A percentile compares a stretch with the other conserved stretches of the same genome.
Conservation (phyloP, 2,329 filamentous ascomycete genomes). For the Rutstroemia sp. region DNA sequence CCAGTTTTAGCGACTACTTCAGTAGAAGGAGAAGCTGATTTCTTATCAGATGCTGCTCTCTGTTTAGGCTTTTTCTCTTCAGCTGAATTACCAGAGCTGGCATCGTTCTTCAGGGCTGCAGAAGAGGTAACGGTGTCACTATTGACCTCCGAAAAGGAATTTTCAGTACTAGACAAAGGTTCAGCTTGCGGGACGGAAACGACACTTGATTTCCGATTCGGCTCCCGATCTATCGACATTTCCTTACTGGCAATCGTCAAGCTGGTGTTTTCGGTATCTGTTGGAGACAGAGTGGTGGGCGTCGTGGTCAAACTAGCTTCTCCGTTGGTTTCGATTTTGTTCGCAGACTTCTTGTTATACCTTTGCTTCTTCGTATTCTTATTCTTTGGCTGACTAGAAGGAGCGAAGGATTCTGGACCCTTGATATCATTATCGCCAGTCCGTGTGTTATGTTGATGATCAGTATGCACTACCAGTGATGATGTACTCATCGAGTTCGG, state of each 20-base stretch:
- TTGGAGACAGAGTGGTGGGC: neutral
- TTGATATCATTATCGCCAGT: neutral
- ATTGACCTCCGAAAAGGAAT: no score
- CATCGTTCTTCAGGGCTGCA: neutral
- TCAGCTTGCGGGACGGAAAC: neutral
- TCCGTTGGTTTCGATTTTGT: neutral
- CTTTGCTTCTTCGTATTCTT: slow-evolving; percentile 4
- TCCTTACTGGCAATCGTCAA: slow-evolving; percentile 1
- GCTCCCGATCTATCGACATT: slow-evolving; percentile 9
- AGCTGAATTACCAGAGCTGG: no score
- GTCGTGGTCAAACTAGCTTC: neutral
- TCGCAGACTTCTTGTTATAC: slow-evolving; percentile 3
- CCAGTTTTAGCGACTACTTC: neutral
- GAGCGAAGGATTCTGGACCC: neutral
- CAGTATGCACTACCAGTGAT: no score
- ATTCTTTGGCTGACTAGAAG: neutral
- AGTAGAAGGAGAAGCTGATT: neutral
- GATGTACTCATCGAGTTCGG: no score
- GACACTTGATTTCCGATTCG: slow-evolving; percentile 13
- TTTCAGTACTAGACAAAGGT: no score
- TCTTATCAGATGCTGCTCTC: neutral
- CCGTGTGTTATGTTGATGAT: neutral
- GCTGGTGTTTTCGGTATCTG: neutral
- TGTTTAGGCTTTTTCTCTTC: neutral
- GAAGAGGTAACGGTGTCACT: no score